Percentiles rank a stretch among this genome's conserved stretches.
Conservation (phyloP, 2,329 filamentous ascomycete species). For the Colletotrichum endophyticum region DNA sequence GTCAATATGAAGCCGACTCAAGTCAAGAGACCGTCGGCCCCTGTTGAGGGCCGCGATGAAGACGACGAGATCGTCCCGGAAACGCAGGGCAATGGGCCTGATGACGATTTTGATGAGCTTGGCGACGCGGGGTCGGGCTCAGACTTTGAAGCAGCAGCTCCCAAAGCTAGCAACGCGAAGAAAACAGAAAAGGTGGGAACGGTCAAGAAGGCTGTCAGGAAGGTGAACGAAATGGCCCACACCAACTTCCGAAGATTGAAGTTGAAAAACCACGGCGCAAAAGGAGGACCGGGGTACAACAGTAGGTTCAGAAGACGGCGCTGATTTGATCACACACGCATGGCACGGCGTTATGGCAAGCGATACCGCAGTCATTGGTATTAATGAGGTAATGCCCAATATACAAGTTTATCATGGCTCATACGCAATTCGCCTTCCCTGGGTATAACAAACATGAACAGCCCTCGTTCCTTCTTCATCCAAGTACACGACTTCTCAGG, state of each 20-base stretch:
- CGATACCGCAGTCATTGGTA: neutral
- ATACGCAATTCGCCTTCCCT: neutral
- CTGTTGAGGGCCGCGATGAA: constrained; percentile 31
- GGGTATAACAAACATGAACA: neutral
- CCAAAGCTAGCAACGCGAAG: constrained; percentile 26
- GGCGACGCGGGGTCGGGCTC: constrained; percentile 40
- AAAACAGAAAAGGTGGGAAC: constrained; percentile 42
- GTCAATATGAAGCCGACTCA: constrained; percentile 66
- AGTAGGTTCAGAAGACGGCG: constrained; percentile 62
- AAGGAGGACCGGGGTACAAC: constrained; percentile 62
- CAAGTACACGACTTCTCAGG: neutral
- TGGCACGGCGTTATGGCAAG: neutral
- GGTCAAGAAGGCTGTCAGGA: constrained; percentile 59
- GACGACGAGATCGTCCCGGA: constrained; percentile 41
- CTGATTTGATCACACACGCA: constrained; percentile 23
- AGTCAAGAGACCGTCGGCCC: constrained; percentile 48
- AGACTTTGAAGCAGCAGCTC: constrained; percentile 31
- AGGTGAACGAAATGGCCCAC: constrained; percentile 68
- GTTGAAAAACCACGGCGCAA: constrained; percentile 65
- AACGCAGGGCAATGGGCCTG: constrained; percentile 35
- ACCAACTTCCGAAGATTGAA: constrained; percentile 72
- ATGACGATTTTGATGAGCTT: constrained; percentile 28
- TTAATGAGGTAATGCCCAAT: constrained; percentile 8
- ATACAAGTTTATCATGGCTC: neutral
- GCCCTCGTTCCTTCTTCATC: neutral